Evolutionary conservation across 2,329 filamentous ascomycete species (phyloP).

Genomic region (Gnomoniopsis sp.): DNA sequence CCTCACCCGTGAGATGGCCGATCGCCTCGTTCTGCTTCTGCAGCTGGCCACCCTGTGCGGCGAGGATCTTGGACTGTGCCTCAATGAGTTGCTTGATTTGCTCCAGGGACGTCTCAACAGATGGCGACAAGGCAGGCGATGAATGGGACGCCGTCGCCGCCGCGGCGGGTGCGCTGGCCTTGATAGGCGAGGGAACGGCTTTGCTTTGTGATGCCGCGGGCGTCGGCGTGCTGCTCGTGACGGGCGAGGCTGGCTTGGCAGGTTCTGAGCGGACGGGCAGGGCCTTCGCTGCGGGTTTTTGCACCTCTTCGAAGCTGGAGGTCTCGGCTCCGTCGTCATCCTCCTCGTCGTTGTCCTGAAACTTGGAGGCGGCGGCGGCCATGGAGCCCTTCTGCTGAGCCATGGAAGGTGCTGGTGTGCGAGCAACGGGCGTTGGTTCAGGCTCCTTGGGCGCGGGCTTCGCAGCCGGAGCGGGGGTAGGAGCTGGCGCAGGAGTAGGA

Average conservation of each 20-base stretch:
- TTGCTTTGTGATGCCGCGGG: conserved; percentile 24
- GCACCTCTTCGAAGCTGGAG: conserved; percentile 83
- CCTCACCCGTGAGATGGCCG: conserved; percentile 63
- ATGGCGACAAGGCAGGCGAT: conserved; percentile 37
- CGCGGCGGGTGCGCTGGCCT: conserved; percentile 31
- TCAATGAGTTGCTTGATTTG: conserved; percentile 77
- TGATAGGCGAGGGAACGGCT: conserved; percentile 25
- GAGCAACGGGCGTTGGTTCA: conserved; percentile 48
- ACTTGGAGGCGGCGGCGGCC: conserved; percentile 79
- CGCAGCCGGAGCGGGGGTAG: conserved; percentile 39
- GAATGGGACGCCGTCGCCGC: conserved; percentile 38
- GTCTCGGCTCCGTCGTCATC: conserved; percentile 55
- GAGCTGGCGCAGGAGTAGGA: conserved; percentile 39
- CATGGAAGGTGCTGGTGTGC: conserved; percentile 62
- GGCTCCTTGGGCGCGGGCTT: conserved; percentile 53
- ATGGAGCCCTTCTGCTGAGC: conserved; percentile 87
- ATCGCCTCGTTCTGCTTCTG: conserved; percentile 71
- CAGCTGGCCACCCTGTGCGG: conserved; percentile 68
- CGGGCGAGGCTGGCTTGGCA: conserved; percentile 41
- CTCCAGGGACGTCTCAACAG: conserved; percentile 63
- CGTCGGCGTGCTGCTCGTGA: conserved; percentile 36
- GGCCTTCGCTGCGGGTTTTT: conserved; percentile 67
- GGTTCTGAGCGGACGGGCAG: conserved; percentile 35
- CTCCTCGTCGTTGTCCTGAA: conserved; percentile 67
- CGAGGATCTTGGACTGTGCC: conserved; percentile 74